These are phyloP conservation scores for Crithidia bombi DNA, from an alignment of 208 protist species.

Conservation along the genomic window DNA sequence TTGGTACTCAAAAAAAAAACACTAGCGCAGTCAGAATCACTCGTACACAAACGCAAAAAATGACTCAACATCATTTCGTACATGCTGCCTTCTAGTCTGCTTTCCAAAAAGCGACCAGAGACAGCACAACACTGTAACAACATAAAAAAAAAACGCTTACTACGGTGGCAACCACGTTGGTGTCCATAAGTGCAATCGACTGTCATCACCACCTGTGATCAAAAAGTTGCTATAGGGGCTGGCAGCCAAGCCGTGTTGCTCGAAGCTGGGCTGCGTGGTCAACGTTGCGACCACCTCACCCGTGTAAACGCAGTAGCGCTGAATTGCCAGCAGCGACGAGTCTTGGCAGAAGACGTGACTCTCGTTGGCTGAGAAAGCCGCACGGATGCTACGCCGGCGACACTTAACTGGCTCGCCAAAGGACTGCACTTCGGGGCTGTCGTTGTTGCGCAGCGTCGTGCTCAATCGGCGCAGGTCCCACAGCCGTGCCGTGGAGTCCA, in stretches of 20 bases:
- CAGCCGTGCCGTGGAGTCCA: conserved; percentile 80
- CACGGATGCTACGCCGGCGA: conserved; percentile 73
- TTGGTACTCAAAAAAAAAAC: too few species aligned
- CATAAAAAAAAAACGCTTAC: not conserved
- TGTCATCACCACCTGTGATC: conserved; percentile 85
- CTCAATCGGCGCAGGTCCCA: conserved; percentile 76
- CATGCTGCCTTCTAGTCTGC: too few species aligned
- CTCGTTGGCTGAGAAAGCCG: conserved; percentile 75
- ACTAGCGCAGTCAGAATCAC: too few species aligned
- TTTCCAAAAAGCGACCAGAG: too few species aligned
- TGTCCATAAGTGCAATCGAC: conserved; percentile 80
- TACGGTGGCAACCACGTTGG: conserved; percentile 64
- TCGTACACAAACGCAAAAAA: too few species aligned
- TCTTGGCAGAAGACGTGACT: conserved; percentile 77
- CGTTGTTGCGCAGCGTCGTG: conserved; percentile 27
- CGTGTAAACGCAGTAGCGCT: conserved; percentile 75
- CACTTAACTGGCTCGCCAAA: conserved; percentile 82
- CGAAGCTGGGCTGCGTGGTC: conserved; percentile 60
- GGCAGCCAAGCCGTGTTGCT: conserved; percentile 63
- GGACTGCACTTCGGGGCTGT: conserved; percentile 56
- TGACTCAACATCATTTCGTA: too few species aligned
- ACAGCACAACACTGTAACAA: not conserved
- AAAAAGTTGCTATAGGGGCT: conserved; percentile 62
- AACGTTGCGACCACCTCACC: conserved; percentile 61
- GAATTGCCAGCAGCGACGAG: conserved; percentile 58